Evolutionary conservation across 1,284 basidiomycete genomes (phyloP).

Genomic region (Jaminaea rosea): DNA sequence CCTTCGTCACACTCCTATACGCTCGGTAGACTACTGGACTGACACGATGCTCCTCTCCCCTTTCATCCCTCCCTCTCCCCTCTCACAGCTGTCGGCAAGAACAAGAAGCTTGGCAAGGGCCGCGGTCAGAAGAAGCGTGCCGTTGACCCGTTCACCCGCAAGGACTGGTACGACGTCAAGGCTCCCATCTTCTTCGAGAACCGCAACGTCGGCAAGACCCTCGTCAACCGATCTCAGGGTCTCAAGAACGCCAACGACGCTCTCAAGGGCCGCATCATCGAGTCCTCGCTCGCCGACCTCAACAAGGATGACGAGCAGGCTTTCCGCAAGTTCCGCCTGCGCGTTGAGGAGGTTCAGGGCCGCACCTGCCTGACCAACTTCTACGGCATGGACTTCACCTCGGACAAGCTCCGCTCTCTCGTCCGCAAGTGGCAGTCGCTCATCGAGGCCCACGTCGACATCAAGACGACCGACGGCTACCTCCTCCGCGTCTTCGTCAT

Average conservation of each 20-base stretch:
- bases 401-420: constrained; percentile 98
- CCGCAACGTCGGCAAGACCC: constrained; percentile 94
- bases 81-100: constrained; percentile 56
- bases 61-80: background rate
- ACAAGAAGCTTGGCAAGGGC: constrained; percentile 98
- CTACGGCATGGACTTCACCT: constrained; percentile 99
- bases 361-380: constrained; percentile 99
- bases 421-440: constrained; percentile 99
- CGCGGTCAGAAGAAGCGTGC: constrained; percentile 99
- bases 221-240: constrained; percentile 96
- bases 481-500: constrained; percentile 97
- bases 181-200: constrained; percentile 97
- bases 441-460: constrained; percentile 96
- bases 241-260: constrained; percentile 99
- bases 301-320: constrained; percentile 99
- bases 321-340: constrained; percentile 99
- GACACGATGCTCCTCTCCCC: background rate
- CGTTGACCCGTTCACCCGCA: constrained; percentile 98
- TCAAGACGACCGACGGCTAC: constrained; percentile 99
- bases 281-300: constrained; percentile 92
- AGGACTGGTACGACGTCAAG: constrained; percentile 99
- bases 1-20: background rate
- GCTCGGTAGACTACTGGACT: too few relatives aligned
- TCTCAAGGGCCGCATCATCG: constrained; percentile 91
- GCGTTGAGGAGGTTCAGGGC: constrained; percentile 94